A percentile compares a stretch with the other conserved stretches of the same genome.
Evolutionary conservation across 345 rosid genomes (phyloP).

Genomic region (Moricandia moricandioides): DNA sequence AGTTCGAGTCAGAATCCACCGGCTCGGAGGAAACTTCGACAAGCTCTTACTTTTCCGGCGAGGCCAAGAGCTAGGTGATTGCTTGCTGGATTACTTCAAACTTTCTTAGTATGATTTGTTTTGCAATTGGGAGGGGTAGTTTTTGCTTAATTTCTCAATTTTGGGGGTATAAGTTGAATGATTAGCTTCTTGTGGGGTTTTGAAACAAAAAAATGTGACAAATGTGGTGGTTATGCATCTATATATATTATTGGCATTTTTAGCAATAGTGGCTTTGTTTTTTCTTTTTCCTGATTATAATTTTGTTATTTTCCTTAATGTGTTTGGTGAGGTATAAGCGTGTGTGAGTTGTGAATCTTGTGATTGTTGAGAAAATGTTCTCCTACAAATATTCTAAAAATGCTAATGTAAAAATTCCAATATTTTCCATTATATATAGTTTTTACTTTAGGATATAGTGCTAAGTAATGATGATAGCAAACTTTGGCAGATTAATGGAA

Average conservation of each 20-base stretch:
- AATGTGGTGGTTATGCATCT: slow-evolving; percentile 11
- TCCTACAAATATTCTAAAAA: background rate
- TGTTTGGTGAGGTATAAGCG: background rate
- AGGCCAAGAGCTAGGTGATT: slow-evolving; percentile 60
- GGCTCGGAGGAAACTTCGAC: slow-evolving; percentile 59
- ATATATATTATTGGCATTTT: slow-evolving; percentile 19
- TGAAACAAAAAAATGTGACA: slow-evolving; percentile 3
- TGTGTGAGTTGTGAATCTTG: slow-evolving; percentile 5
- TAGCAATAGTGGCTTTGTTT: background rate
- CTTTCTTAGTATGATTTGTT: slow-evolving; percentile 12
- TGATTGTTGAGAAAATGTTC: slow-evolving; percentile 10
- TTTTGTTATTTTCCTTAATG: background rate
- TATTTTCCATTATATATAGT: background rate
- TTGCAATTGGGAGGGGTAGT: slow-evolving; percentile 29
- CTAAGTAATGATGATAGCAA: background rate
- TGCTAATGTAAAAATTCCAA: background rate
- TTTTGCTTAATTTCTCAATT: slow-evolving; percentile 14
- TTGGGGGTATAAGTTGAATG: slow-evolving; percentile 35
- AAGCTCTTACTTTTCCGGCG: slow-evolving; percentile 64
- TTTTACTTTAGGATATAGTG: background rate
- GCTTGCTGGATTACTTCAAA: background rate
- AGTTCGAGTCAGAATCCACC: slow-evolving; percentile 24
- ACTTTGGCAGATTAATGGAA: background rate
- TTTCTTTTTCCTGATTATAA: background rate
- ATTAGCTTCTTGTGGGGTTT: slow-evolving; percentile 19